Evolutionary conservation across 208 protist genomes (phyloP), one percentile per base, ranked within the genome.

Genomic region (Strigomonas culicis): DNA sequence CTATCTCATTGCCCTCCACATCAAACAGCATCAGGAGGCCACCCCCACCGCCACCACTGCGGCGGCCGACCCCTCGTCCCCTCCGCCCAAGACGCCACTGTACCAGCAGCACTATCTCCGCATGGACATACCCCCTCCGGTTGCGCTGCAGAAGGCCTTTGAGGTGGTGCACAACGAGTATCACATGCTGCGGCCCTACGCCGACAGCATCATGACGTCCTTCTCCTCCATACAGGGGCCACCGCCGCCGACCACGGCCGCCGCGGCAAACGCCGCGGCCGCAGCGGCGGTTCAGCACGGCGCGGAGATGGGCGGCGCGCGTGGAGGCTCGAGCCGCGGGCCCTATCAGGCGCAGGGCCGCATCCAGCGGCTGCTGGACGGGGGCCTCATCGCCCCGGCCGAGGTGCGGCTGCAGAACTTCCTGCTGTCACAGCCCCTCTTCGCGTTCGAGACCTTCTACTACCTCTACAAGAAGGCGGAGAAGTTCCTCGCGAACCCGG

Each of bases 401-500:
- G 41, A 43, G 8, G n/a, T 68, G 56, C 46, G 63, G 3, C 62
- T 80, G 13, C 58, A 74, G 44, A 32, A 63, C n/a, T 68, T 74
- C 21, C 56, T 83, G n/a, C 13, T 50, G 0, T 50, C 68, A 2
- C 68, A 82, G 30, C 64, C 76, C 7, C 21, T 79, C 10, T 84
- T 84, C 53, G 50, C 70, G 68, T 91, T 90, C 68, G 49, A 25
- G 0, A 66, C 52, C 2, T 94, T 90, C 63, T 70, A 61, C 36
- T 30, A 32, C 4, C 28, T 65, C 27, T 74, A 86, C 46, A 53
- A 77, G 17, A 71, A 74, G 13, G 68, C 90, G 24, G 77, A 68
- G 41, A 39, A 49, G 53, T 57, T 89, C 4, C 51, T 81, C 4
- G 63, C 71, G 55, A 76, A 70, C 53, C 67, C 67, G 6, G 53